Evolutionary conservation across 1,139 yeast species (phyloP).

Genomic region (Magnusiomyces paraingens): DNA sequence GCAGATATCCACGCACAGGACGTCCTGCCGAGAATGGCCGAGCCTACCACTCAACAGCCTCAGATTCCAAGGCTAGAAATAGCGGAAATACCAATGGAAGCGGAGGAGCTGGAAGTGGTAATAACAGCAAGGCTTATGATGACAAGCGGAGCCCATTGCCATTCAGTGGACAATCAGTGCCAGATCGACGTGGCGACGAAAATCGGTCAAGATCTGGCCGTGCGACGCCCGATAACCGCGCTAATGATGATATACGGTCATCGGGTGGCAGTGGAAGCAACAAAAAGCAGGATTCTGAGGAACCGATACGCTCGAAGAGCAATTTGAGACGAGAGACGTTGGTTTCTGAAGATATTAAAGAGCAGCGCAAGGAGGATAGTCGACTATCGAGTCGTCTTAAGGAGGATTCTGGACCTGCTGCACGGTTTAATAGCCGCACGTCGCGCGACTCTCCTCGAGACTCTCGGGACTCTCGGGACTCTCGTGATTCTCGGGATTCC

Average conservation of each 20-base stretch:
- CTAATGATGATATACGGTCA: neutral
- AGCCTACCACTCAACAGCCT: neutral
- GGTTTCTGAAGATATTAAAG: neutral
- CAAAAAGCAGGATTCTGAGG: neutral
- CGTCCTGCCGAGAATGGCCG: too few species aligned
- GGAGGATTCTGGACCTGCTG: constrained; percentile 1
- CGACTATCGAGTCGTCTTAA: neutral
- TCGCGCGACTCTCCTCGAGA: neutral
- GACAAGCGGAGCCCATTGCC: neutral
- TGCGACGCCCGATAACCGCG: neutral
- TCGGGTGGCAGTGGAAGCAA: neutral
- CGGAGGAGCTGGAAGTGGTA: neutral
- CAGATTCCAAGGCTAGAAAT: neutral
- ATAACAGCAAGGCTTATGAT: neutral
- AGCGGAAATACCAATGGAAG: neutral
- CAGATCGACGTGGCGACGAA: neutral
- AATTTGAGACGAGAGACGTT: neutral
- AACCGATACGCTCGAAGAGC: neutral
- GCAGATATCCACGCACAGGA: neutral
- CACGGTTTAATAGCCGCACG: neutral
- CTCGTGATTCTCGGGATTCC: neutral
- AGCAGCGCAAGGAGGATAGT: neutral
- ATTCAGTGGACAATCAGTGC: neutral
- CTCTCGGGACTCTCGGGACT: neutral
- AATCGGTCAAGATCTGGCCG: neutral